A percentile compares a stretch with the other conserved stretches of the same genome.
These are phyloP conservation scores for Kwoniella pini DNA, from an alignment of 768 basidiomycete genomes.

Conservation along the genomic window DNA sequence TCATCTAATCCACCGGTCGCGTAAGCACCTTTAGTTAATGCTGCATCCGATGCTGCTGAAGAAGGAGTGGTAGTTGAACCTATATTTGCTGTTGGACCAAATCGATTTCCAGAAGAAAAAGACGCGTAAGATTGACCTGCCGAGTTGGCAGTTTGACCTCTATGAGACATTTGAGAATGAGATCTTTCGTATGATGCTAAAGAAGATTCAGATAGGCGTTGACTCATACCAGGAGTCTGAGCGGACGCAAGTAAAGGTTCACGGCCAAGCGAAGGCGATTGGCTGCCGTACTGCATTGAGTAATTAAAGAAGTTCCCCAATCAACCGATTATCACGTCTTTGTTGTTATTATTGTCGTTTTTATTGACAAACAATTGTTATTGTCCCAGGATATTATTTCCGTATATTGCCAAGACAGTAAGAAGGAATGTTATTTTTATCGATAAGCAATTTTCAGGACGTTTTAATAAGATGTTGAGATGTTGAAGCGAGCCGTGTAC, in stretches of 20 bases:
- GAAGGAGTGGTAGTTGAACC: constrained; percentile 7
- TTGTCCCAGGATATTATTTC: too few species aligned
- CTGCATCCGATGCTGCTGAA: neutral
- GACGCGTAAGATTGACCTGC: constrained; percentile 22
- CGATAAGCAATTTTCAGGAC: neutral
- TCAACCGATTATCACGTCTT: neutral
- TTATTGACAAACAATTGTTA: neutral
- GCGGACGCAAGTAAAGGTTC: constrained; percentile 37
- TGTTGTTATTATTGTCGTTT: neutral
- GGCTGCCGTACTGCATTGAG: constrained; percentile 29
- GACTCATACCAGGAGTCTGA: constrained; percentile 38
- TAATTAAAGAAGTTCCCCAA: neutral
- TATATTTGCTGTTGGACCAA: constrained; percentile 30
- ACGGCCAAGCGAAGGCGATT: constrained; percentile 29
- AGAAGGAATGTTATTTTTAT: neutral
- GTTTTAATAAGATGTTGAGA: neutral
- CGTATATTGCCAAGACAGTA: neutral
- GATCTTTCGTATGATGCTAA: constrained; percentile 32
- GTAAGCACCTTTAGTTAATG: constrained; percentile 7
- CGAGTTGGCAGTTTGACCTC: constrained; percentile 9
- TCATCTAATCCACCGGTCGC: constrained; percentile 18
- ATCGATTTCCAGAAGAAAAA: constrained; percentile 25
- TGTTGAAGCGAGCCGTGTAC: neutral
- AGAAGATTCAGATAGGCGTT: constrained; percentile 39
- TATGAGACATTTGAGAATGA: constrained; percentile 23